These are phyloP conservation scores for Kingdonia uniflora DNA, from an alignment of 164 flowering plant genomes.

Conservation along the genomic window DNA sequence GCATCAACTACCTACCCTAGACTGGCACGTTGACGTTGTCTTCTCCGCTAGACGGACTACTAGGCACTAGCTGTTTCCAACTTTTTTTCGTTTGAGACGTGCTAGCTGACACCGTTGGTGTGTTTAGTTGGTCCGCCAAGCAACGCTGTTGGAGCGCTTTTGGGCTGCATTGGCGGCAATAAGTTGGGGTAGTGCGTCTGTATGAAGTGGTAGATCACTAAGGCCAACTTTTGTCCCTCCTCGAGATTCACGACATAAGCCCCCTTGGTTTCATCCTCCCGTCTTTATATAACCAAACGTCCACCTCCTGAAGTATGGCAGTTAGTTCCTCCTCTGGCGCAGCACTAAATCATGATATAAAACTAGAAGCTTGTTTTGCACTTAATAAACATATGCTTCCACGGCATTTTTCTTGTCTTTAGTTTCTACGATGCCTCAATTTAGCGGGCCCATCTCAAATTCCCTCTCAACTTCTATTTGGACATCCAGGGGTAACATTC, in stretches of 20 bases:
- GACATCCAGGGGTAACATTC: constrained; percentile 43
- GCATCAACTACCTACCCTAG: no score
- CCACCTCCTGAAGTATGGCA: constrained; percentile 68
- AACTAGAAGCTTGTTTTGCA: constrained; percentile 87
- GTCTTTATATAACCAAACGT: constrained; percentile 65
- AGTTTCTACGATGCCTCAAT: constrained; percentile 89
- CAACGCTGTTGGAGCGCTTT: no score
- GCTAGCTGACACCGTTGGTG: no score
- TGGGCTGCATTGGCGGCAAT: no score
- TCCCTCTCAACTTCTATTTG: constrained; percentile 86
- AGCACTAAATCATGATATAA: constrained; percentile 70
- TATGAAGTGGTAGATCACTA: no score
- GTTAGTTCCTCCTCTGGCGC: constrained; percentile 46
- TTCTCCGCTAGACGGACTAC: no score
- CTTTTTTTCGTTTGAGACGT: no score
- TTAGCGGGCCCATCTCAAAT: constrained; percentile 91
- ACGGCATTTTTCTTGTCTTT: constrained; percentile 92
- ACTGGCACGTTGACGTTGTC: no score
- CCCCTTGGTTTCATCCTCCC: constrained; percentile 96
- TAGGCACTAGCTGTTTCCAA: no score
- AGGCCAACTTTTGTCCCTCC: no score
- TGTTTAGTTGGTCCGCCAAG: no score
- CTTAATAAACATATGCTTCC: constrained; percentile 90
- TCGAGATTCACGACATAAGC: constrained; percentile 93
- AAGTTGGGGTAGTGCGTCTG: no score